Percentiles rank a stretch among this genome's conserved stretches.
Evolutionary conservation across 2,329 filamentous ascomycete genomes (phyloP).

Genomic region (Botrytis pseudocinerea): DNA sequence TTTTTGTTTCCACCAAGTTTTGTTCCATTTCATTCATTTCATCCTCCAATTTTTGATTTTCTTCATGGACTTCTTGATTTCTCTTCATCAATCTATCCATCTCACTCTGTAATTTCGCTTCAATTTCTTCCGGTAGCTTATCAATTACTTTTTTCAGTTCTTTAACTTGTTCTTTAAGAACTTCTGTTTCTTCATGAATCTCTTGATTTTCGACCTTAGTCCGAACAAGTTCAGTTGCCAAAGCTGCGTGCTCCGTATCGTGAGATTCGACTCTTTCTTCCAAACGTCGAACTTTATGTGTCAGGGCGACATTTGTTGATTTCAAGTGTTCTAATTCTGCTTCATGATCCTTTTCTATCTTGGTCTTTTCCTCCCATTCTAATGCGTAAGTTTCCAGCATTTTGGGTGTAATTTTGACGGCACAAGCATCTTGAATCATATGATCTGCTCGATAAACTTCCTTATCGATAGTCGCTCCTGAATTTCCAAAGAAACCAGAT

Average conservation of each 20-base stretch:
- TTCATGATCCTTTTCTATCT: conserved; percentile 78
- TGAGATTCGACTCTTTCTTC: conserved; percentile 87
- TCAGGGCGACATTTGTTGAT: conserved; percentile 63
- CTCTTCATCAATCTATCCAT: conserved; percentile 90
- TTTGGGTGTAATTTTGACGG: conserved; percentile 80
- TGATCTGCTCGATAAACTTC: conserved; percentile 94
- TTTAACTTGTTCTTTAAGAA: conserved; percentile 76
- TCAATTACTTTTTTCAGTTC: conserved; percentile 87
- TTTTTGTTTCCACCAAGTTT: conserved; percentile 87
- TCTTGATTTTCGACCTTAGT: conserved; percentile 93
- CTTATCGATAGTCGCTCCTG: conserved; percentile 85
- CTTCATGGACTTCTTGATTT: conserved; percentile 90
- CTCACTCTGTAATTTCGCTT: conserved; percentile 76
- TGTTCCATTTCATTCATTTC: conserved; percentile 90
- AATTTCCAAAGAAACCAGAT: conserved; percentile 95
- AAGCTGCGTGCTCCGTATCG: conserved; percentile 84
- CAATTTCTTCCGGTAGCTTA: conserved; percentile 84
- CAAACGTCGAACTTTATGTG: conserved; percentile 76
- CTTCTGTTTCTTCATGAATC: conserved; percentile 86
- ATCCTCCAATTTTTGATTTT: conserved; percentile 85
- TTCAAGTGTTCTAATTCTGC: conserved; percentile 75
- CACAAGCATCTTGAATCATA: conserved; percentile 88
- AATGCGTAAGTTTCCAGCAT: conserved; percentile 75
- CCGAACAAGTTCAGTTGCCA: conserved; percentile 88
- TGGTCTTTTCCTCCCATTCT: conserved; percentile 92